Conservation (phyloP, 1,284 basidiomycete genomes). For the Amylostereum areolatum region DNA sequence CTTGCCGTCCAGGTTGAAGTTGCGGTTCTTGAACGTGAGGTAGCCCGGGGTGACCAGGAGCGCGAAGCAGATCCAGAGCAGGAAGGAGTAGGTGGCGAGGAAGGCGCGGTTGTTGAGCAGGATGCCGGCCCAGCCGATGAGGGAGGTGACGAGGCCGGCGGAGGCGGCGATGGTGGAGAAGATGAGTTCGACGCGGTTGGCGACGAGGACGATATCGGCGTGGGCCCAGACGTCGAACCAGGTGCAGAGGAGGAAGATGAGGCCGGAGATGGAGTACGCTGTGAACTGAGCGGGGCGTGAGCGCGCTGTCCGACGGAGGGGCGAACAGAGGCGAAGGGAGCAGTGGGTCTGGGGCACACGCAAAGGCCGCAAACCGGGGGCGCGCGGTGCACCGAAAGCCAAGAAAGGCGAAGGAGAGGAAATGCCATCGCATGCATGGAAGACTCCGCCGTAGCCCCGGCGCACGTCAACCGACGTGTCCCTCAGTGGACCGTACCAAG, state of each 20-base stretch:
- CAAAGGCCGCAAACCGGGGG: too few species aligned
- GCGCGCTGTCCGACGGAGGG: not conserved
- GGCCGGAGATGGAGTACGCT: constrained; percentile 39
- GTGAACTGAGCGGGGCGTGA: constrained; percentile 33
- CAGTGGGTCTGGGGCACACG: not conserved
- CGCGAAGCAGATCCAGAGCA: constrained; percentile 56
- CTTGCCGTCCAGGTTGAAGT: constrained; percentile 63
- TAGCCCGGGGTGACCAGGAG: constrained; percentile 56
- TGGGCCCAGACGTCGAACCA: constrained; percentile 56
- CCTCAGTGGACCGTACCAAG: too few species aligned
- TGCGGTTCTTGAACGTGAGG: constrained; percentile 53
- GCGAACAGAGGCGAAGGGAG: constrained; percentile 3
- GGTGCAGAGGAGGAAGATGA: constrained; percentile 49
- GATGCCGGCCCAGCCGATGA: constrained; percentile 58
- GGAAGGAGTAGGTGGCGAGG: constrained; percentile 50
- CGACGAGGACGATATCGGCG: constrained; percentile 53
- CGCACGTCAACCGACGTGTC: too few species aligned
- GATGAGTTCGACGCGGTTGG: constrained; percentile 48
- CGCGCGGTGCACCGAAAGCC: constrained; percentile 1
- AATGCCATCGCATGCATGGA: not conserved
- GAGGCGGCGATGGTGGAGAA: constrained; percentile 49
- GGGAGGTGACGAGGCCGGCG: constrained; percentile 44
- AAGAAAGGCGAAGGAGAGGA: not conserved
- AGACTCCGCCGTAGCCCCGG: too few species aligned
- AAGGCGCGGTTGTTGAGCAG: constrained; percentile 62